Conservation (phyloP, 768 basidiomycete species). For the Scleroderma citrinum region DNA sequence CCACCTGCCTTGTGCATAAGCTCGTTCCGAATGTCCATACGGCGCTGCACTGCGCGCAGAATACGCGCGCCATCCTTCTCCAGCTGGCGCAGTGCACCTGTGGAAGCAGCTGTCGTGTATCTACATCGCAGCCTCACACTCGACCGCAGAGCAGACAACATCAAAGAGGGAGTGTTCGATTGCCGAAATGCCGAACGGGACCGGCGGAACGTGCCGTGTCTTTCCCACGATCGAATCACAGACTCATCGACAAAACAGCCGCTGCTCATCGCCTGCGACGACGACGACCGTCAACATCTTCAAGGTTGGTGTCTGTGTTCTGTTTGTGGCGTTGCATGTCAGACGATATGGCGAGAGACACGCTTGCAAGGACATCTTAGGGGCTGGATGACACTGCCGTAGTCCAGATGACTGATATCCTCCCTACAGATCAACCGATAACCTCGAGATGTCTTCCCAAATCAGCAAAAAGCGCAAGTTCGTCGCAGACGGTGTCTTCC, state of each 20-base stretch:
- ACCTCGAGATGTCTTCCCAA: constrained; percentile 65
- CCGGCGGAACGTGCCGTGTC: neutral
- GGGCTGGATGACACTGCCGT: constrained; percentile 12
- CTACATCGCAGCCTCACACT: constrained; percentile 6
- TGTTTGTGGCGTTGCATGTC: neutral
- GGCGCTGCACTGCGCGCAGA: constrained; percentile 47
- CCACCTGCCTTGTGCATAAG: constrained; percentile 40
- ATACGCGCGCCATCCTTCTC: constrained; percentile 45
- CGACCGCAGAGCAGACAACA: neutral
- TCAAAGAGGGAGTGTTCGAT: neutral
- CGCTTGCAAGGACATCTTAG: neutral
- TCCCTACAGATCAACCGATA: constrained; percentile 9
- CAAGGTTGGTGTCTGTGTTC: constrained; percentile 20
- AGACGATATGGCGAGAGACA: neutral
- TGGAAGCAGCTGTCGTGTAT: constrained; percentile 5
- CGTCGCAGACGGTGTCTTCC: constrained; percentile 97
- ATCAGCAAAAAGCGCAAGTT: constrained; percentile 99
- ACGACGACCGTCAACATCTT: constrained; percentile 8
- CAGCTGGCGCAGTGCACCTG: constrained; percentile 19
- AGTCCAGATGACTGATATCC: constrained; percentile 14
- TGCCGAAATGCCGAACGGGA: neutral
- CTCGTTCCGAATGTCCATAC: constrained; percentile 43
- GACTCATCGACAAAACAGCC: neutral
- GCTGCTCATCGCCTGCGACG: constrained; percentile 15
- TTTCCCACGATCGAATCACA: neutral